phyloP scores from a whole-genome alignment of 1,284 basidiomycete species.

The Leccinum griseonigrum region DNA sequence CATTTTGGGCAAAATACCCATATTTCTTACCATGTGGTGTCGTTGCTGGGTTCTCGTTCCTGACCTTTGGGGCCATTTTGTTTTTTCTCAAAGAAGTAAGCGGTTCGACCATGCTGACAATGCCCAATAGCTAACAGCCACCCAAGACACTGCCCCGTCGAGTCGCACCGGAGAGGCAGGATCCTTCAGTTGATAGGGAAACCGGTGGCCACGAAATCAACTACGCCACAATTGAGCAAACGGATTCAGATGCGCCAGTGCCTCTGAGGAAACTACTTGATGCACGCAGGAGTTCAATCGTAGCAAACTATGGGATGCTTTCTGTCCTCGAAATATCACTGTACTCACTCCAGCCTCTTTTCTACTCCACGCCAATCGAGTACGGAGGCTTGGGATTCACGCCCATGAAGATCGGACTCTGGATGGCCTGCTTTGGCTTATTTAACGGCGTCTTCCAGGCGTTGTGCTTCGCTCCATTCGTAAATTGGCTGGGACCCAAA shows the following conservation, averaged over 20 bases:
- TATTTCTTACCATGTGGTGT: conserved; percentile 55
- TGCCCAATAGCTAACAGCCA: conserved; percentile 5
- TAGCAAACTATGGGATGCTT: conserved; percentile 58
- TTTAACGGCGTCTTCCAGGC: conserved; percentile 57
- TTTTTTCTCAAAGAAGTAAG: conserved; percentile 51
- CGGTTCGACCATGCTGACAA: neutral
- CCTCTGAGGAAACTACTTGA: conserved; percentile 39
- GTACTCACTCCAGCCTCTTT: conserved; percentile 56
- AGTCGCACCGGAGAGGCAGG: conserved; percentile 14
- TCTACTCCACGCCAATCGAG: conserved; percentile 57
- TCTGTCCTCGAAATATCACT: conserved; percentile 58
- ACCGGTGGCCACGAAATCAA: conserved; percentile 8
- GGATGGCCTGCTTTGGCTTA: conserved; percentile 49
- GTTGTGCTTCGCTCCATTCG: conserved; percentile 51
- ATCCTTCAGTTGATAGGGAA: conserved; percentile 16
- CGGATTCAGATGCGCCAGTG: conserved; percentile 18
- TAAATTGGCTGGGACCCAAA: conserved; percentile 49
- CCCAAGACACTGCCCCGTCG: conserved; percentile 19
- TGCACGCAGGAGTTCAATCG: conserved; percentile 35
- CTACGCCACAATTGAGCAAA: conserved; percentile 21
- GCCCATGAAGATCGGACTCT: conserved; percentile 51
- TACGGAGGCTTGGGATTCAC: conserved; percentile 58
- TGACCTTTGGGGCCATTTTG: conserved; percentile 35
- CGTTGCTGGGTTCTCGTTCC: conserved; percentile 35
- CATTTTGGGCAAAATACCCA: conserved; percentile 52